Conservation (phyloP, 129 eudicot genomes). For the Chrysanthemum makinoi region DNA sequence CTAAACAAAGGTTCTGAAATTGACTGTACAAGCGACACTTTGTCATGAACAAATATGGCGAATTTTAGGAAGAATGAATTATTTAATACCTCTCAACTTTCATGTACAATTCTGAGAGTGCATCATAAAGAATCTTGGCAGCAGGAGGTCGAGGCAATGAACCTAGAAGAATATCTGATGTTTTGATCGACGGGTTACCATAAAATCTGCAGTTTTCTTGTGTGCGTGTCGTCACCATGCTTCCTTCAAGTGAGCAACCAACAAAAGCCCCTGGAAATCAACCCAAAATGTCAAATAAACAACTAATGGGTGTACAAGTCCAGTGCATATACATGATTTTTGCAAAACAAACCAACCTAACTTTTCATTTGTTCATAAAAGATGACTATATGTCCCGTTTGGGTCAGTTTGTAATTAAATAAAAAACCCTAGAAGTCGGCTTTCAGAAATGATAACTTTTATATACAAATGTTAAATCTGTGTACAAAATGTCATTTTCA, state of each 20-base stretch:
- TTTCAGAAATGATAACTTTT: too few relatives aligned
- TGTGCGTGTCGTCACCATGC: constrained; percentile 46
- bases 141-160: constrained; percentile 67
- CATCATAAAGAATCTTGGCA: constrained; percentile 59
- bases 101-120: constrained; percentile 57
- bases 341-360: too few relatives aligned
- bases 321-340: not conserved
- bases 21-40: constrained; percentile 16
- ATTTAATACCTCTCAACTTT: constrained; percentile 33
- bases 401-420: too few relatives aligned
- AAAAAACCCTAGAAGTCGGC: too few relatives aligned
- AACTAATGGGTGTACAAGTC: not conserved
- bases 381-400: too few relatives aligned
- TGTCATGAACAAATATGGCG: constrained; percentile 8
- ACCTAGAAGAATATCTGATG: constrained; percentile 72
- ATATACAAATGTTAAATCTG: too few relatives aligned
- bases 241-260: constrained; percentile 69
- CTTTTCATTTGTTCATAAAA: too few relatives aligned
- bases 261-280: constrained; percentile 61
- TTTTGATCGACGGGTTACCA: constrained; percentile 48
- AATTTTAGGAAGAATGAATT: not conserved
- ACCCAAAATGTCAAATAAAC: not conserved
- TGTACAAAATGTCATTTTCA: too few relatives aligned
- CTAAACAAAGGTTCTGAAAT: constrained; percentile 8
- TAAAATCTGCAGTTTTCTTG: constrained; percentile 60